Evolutionary conservation across 2,329 filamentous ascomycete species (phyloP).

Genomic region (Tolypocladium pustulatum): DNA sequence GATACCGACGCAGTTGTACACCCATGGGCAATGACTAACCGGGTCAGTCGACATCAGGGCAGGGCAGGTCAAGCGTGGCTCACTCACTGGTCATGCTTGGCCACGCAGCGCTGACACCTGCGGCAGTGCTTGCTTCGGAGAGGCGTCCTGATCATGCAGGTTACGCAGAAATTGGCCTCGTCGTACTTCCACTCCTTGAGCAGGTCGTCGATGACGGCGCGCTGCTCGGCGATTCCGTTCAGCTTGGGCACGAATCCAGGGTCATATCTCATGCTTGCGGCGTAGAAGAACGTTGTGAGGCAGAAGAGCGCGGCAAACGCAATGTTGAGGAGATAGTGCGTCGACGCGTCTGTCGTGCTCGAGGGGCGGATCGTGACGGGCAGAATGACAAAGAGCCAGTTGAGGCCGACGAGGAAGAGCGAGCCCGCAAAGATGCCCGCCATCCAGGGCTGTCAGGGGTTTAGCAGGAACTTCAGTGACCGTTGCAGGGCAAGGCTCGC

Average conservation of each 20-base stretch:
- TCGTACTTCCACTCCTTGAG: slow-evolving; percentile 82
- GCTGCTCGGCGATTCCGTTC: slow-evolving; percentile 80
- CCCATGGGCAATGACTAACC: slow-evolving; percentile 86
- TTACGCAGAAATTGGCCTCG: slow-evolving; percentile 85
- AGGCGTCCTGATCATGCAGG: slow-evolving; percentile 89
- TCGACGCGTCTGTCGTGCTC: slow-evolving; percentile 1
- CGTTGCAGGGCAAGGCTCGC: background rate
- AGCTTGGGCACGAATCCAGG: slow-evolving; percentile 90
- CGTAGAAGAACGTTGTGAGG: slow-evolving; percentile 77
- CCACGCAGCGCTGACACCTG: slow-evolving; percentile 82
- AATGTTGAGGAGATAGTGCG: slow-evolving; percentile 68
- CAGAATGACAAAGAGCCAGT: slow-evolving; percentile 66
- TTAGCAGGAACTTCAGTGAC: slow-evolving; percentile 3
- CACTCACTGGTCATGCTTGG: slow-evolving; percentile 89
- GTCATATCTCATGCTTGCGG: slow-evolving; percentile 74
- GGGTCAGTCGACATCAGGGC: background rate
- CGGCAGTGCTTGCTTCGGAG: slow-evolving; percentile 93
- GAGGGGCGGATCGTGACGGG: slow-evolving; percentile 28
- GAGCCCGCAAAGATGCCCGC: slow-evolving; percentile 87
- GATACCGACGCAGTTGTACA: slow-evolving; percentile 88
- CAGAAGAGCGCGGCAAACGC: slow-evolving; percentile 54
- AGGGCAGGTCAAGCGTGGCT: background rate
- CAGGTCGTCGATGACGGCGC: slow-evolving; percentile 78
- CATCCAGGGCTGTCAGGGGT: slow-evolving; percentile 61
- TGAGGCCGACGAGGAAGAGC: slow-evolving; percentile 67